phyloP scores from a whole-genome alignment of 345 rosid species.

The Brassica napus region Da-Ae NC_063449.1:35603501-35604000 shows the following conservation, averaged over 20 bases:
- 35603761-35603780: slow-evolving; percentile 12
- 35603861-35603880: slow-evolving; percentile 25
- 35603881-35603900: slow-evolving; percentile 1
- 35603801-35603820: slow-evolving; percentile 19
- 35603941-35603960: not conserved
- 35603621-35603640: not conserved
- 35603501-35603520: too few relatives aligned
- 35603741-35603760: not conserved
- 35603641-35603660: not conserved
- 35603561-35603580: not conserved
- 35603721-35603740: not conserved
- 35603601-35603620: not conserved
- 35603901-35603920: slow-evolving; percentile 18
- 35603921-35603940: slow-evolving; percentile 15
- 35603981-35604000: not conserved
- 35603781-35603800: slow-evolving; percentile 15
- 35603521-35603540: too few relatives aligned
- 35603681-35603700: not conserved
- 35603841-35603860: slow-evolving; percentile 33
- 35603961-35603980: not conserved
- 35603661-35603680: not conserved
- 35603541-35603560: too few relatives aligned
- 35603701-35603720: not conserved
- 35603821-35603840: slow-evolving; percentile 19
- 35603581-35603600: not conserved